Evolutionary conservation across 805 yeast genomes (phyloP), one percentile per base, ranked within the genome.

Genomic region (Millerago galiae): DNA sequence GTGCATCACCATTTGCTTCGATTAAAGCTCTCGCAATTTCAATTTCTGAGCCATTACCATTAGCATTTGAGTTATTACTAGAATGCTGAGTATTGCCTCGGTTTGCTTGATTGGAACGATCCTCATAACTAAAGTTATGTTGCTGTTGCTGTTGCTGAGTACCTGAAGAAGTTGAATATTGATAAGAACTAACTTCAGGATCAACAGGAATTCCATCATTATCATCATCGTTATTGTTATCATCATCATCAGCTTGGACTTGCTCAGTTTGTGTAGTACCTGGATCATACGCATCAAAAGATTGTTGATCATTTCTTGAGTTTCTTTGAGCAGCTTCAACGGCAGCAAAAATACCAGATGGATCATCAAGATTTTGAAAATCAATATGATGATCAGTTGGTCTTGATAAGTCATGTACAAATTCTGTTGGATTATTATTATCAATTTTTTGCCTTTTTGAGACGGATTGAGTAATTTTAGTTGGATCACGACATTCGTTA

Each of bases 1-100:
- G 37, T 2, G 21, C 47, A 18, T 39, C 49, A 33, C 46, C 52
- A 41, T 52, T 76, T 0, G 83, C 81, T 46, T 77, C 82, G 38
- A 79, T 77, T 51, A 79, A 62, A 0, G 83, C 86, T 34, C 82
- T 63, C 1, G 86, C 85, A 50, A 79, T 80, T 37, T 77, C 83
- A 31, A 79, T 75, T 49, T 77, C 83, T 38, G 72, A 77, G 6
- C 74, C 77, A 7, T 68, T 64, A 9, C 61, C 59, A 4, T 52
- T 68, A 36, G 63, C n/a, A 9, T 14, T 16, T 12, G 14, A 31
- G 17, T 2, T 17, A 13, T 24, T 14, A 31, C 28, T 13, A 25
- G 12, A 12, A 6, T 25, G 9, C 29, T 24, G 8, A 3, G 8
- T 3, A 24, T 13, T 34, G 17, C 26, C 21, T n/a, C 9, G n/a